These are phyloP conservation scores for Inga laurina DNA, from an alignment of 306 rosid species.

Conservation along the genomic window DNA sequence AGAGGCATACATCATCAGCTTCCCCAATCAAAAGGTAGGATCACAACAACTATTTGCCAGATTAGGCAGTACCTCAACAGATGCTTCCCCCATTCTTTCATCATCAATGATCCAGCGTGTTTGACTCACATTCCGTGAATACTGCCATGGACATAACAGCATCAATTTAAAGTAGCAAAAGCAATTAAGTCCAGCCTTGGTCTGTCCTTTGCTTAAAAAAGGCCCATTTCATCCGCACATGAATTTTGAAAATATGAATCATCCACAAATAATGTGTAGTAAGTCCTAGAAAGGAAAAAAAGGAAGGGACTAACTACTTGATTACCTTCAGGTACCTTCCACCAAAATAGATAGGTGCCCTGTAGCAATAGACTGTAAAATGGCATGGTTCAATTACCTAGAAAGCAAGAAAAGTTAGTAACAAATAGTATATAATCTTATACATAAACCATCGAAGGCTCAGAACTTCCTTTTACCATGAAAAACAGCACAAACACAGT, in stretches of 20 bases:
- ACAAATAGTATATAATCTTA: constrained; percentile 18
- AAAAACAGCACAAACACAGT: background rate
- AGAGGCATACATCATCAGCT: constrained; percentile 37
- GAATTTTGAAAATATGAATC: background rate
- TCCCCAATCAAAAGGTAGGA: constrained; percentile 26
- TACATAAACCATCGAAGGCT: background rate
- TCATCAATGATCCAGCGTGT: constrained; percentile 91
- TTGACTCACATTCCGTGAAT: constrained; percentile 96
- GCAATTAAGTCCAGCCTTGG: constrained; percentile 17
- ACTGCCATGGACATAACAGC: constrained; percentile 53
- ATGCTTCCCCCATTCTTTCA: constrained; percentile 97
- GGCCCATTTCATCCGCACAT: background rate
- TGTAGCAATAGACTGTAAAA: constrained; percentile 40
- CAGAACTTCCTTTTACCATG: background rate
- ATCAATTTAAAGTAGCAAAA: constrained; percentile 33
- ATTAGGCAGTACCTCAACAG: constrained; percentile 72
- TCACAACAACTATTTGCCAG: constrained; percentile 13
- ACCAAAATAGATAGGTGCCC: constrained; percentile 66
- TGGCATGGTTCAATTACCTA: constrained; percentile 54
- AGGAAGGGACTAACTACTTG: background rate
- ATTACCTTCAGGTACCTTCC: constrained; percentile 90
- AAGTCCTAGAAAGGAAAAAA: constrained; percentile 16
- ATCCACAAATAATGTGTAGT: background rate
- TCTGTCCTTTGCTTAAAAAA: constrained; percentile 2
- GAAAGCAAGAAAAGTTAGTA: constrained; percentile 15